Evolutionary conservation across 257 asterid genomes (phyloP).

Genomic region (Cynanchum wilfordii): DNA sequence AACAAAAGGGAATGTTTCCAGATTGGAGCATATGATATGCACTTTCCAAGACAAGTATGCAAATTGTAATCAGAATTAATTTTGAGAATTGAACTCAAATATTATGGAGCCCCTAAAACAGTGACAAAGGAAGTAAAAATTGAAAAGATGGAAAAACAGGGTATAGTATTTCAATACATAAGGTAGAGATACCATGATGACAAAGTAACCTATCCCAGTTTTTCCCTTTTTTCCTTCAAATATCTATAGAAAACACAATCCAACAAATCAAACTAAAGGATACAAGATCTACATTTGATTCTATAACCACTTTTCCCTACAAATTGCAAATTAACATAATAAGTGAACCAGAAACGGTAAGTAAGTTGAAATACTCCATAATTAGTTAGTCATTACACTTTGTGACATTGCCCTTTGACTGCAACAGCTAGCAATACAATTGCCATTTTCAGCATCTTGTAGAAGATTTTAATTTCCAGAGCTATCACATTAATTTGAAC

Average conservation of each 20-base stretch:
- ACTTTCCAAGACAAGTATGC: neutral
- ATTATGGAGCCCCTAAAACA: neutral
- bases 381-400: neutral
- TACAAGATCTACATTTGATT: neutral
- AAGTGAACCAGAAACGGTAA: neutral
- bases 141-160: neutral
- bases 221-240: neutral
- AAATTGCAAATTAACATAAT: neutral
- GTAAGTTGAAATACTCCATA: neutral
- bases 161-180: neutral
- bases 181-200: neutral
- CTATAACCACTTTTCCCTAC: neutral
- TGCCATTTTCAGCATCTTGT: neutral
- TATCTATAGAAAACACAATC: neutral
- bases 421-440: neutral
- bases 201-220: neutral
- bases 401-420: neutral
- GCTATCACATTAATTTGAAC: neutral
- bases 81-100: neutral
- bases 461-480: neutral
- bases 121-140: neutral
- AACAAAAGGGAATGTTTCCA: neutral
- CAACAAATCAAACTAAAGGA: neutral
- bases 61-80: neutral
- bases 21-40: neutral